Conservation (phyloP, 176 grass and related monocot species). For the Ensete glaucum region DNA sequence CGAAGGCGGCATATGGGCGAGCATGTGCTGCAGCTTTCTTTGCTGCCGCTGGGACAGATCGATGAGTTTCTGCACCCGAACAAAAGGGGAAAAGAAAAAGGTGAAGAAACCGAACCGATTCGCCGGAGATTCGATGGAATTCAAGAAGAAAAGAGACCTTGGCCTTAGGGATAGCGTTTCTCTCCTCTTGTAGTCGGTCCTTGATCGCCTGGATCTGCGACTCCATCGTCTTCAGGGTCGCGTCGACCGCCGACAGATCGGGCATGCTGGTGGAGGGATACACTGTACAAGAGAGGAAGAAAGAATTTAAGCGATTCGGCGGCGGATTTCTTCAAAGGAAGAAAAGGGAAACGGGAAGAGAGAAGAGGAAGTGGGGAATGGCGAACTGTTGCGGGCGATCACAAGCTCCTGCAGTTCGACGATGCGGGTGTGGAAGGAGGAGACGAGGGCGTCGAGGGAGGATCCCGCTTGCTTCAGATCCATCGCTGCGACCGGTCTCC, state of each 20-base stretch:
- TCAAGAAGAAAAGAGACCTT: constrained; percentile 47
- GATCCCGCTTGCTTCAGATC: constrained; percentile 30
- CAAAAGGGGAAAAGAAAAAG: constrained; percentile 5
- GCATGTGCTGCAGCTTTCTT: constrained; percentile 76
- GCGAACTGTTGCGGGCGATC: constrained; percentile 81
- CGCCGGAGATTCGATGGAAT: background rate
- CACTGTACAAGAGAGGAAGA: constrained; percentile 31
- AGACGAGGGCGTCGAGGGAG: constrained; percentile 46
- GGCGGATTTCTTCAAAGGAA: background rate
- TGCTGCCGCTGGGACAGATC: constrained; percentile 56
- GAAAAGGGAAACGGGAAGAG: background rate
- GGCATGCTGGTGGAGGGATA: constrained; percentile 44
- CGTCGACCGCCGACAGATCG: constrained; percentile 58
- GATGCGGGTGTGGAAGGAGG: constrained; percentile 54
- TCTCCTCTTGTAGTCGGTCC: constrained; percentile 61
- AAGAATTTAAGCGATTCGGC: background rate
- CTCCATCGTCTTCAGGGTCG: constrained; percentile 63
- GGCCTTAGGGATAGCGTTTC: constrained; percentile 70
- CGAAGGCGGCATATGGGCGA: constrained; percentile 48
- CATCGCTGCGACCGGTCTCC: background rate
- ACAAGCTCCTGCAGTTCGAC: constrained; percentile 68
- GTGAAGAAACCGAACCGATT: background rate
- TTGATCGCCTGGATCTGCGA: constrained; percentile 58
- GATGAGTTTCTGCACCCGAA: constrained; percentile 45
- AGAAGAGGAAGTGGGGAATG: background rate